phyloP scores from a whole-genome alignment of 2,329 filamentous ascomycete species.

The Fusarium sp. region DNA sequence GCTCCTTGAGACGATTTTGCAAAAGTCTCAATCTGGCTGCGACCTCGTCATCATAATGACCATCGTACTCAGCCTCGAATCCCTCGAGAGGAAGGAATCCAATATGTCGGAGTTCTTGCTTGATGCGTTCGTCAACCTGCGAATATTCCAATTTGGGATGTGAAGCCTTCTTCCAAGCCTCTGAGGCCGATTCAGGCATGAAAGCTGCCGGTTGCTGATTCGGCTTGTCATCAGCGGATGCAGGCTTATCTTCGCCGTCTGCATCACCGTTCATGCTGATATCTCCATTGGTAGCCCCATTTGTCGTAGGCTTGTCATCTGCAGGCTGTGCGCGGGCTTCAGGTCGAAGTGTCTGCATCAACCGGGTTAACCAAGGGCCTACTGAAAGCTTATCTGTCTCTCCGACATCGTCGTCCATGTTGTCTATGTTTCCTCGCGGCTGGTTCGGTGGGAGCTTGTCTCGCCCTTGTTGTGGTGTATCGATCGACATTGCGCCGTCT shows the following conservation, averaged over 20 bases:
- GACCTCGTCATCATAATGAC: conserved; percentile 93
- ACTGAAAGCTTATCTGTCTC: conserved; percentile 92
- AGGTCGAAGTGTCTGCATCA: conserved; percentile 84
- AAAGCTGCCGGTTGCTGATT: conserved; percentile 76
- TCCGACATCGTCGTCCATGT: conserved; percentile 85
- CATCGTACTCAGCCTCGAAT: conserved; percentile 81
- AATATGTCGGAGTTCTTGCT: conserved; percentile 90
- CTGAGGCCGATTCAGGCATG: conserved; percentile 81
- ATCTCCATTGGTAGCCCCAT: conserved; percentile 67
- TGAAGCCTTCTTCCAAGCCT: conserved; percentile 82
- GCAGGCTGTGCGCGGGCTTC: conserved; percentile 70
- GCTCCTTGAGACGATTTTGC: conserved; percentile 83
- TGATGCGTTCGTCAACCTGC: conserved; percentile 89
- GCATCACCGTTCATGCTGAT: conserved; percentile 65
- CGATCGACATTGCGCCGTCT: conserved; percentile 82
- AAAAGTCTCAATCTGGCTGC: conserved; percentile 88
- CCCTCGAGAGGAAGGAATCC: conserved; percentile 81
- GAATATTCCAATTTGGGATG: conserved; percentile 84
- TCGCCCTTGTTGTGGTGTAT: conserved; percentile 70
- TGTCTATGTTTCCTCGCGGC: conserved; percentile 85
- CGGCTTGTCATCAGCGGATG: conserved; percentile 53
- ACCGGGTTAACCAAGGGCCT: conserved; percentile 84
- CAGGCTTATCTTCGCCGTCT: conserved; percentile 53
- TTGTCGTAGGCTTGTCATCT: conserved; percentile 69
- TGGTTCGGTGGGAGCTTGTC: conserved; percentile 83